Evolutionary conservation across 2,329 filamentous ascomycete genomes (phyloP).

Genomic region (Calonectria pteridis): DNA sequence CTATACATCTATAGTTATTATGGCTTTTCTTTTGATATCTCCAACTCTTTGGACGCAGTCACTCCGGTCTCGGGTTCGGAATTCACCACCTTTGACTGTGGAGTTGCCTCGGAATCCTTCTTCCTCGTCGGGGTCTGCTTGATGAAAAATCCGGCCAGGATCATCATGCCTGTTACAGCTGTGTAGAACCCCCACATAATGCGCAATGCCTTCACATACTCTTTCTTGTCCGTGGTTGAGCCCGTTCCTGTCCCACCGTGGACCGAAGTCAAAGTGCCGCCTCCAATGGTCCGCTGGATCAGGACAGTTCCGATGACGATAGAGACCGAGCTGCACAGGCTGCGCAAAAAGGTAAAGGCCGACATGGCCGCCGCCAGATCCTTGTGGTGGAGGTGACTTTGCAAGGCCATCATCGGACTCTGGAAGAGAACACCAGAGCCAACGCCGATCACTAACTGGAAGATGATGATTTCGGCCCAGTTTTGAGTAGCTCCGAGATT

Average conservation of each 20-base stretch:
- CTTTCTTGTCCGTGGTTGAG: slow-evolving; percentile 22
- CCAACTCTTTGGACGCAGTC: background rate
- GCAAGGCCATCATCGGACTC: slow-evolving; percentile 76
- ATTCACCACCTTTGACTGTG: background rate
- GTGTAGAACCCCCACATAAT: slow-evolving; percentile 41
- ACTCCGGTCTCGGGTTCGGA: background rate
- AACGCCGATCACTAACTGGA: slow-evolving; percentile 72
- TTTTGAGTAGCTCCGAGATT: slow-evolving; percentile 66
- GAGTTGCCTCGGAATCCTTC: background rate
- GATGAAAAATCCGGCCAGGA: slow-evolving; percentile 29
- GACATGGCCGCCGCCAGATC: slow-evolving; percentile 76
- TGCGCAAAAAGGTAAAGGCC: slow-evolving; percentile 75
- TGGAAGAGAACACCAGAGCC: slow-evolving; percentile 78
- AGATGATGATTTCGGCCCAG: slow-evolving; percentile 68
- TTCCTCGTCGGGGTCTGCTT: slow-evolving; percentile 20
- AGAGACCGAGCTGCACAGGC: slow-evolving; percentile 74
- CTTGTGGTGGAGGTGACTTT: slow-evolving; percentile 69
- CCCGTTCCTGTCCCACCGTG: slow-evolving; percentile 3
- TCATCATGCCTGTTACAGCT: slow-evolving; percentile 28
- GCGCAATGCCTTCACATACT: slow-evolving; percentile 32
- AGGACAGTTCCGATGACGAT: slow-evolving; percentile 81
- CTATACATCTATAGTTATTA: background rate
- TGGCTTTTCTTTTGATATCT: background rate
- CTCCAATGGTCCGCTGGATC: slow-evolving; percentile 64
- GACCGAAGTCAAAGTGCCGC: slow-evolving; percentile 32